Evolutionary conservation across 306 rosid genomes (phyloP).

Genomic region (Fragaria iinumae): DNA sequence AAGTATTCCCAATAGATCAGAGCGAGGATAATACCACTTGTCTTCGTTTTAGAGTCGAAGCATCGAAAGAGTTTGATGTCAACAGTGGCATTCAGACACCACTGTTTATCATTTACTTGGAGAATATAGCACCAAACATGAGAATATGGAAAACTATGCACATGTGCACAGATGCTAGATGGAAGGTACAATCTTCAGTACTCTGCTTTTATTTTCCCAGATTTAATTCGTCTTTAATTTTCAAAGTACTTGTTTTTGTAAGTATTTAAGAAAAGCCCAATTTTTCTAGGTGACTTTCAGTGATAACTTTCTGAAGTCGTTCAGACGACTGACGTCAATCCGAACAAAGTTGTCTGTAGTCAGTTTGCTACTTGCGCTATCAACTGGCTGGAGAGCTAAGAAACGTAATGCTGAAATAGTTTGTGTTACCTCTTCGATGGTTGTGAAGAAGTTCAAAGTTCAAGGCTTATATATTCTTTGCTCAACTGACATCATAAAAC

Average conservation of each 20-base stretch:
- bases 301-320: slow-evolving; percentile 62
- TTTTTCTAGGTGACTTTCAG: slow-evolving; percentile 58
- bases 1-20: slow-evolving; percentile 21
- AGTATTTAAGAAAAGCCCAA: not conserved
- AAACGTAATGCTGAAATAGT: slow-evolving; percentile 25
- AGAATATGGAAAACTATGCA: slow-evolving; percentile 64
- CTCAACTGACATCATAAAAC: slow-evolving; percentile 50
- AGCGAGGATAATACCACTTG: slow-evolving; percentile 17
- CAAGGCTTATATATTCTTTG: slow-evolving; percentile 45
- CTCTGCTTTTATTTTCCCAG: not conserved
- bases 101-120: slow-evolving; percentile 41
- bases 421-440: slow-evolving; percentile 43
- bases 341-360: slow-evolving; percentile 42
- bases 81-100: slow-evolving; percentile 22
- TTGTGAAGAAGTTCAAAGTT: slow-evolving; percentile 54
- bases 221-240: not conserved
- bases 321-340: slow-evolving; percentile 34
- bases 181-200: slow-evolving; percentile 53
- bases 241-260: not conserved
- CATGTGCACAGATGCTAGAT: slow-evolving; percentile 35
- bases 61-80: slow-evolving; percentile 36
- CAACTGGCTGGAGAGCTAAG: slow-evolving; percentile 72
- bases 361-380: slow-evolving; percentile 50
- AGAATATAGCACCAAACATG: slow-evolving; percentile 40
- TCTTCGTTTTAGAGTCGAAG: slow-evolving; percentile 32